Evolutionary conservation across 2,329 filamentous ascomycete species (phyloP), one percentile per base, ranked within the genome.

Genomic region (Fusarium floridanum): DNA sequence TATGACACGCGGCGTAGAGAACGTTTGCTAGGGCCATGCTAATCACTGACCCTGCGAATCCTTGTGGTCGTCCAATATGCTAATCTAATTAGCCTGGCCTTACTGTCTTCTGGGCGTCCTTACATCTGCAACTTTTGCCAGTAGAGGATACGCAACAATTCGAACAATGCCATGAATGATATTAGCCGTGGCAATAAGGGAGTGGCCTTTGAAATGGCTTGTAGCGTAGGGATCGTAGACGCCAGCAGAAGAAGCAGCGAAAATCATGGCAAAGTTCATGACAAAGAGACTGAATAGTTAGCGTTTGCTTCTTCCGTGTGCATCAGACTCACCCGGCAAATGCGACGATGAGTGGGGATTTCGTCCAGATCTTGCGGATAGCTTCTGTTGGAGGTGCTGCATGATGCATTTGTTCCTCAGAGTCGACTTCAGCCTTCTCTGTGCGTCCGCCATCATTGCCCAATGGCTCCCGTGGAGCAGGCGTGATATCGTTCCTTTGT

Each of bases 211-310:
- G 16, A 75, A 75, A 17, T 76, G 70, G 4, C 73, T 75, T 0
- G 73, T 75, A 2, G 73, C 73, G 12, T 75, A 75, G 0, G 73
- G 73, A 10, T 75, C 73, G 11, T 76, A 76, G 1, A 75, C 73
- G 10, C 75, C 73, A 0, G 72, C 70, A 0, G 73, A 74, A 11
- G 75, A 76, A 2, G 73, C 73, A 1, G 70, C 68, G 6, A 75
- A 10, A 6, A 73, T 73, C 73, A 75, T 75, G 11, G 70, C 75
- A 10, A 76, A 75, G 59, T 73, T 75, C 73, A 75, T 75, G 1
- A 75, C 14, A 5, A 75, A 59, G 24, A 75, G 61, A 37, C 73
- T 75, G 16, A 5, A 1, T 1, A 2, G 16, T 72, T 11, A 48
- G 34, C 12, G 22, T 1, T 3, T 6, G 24, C 6, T 22, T 43